Evolutionary conservation across 139 green algal genomes (phyloP).

Genomic region (Coelastrella sp.): DNA sequence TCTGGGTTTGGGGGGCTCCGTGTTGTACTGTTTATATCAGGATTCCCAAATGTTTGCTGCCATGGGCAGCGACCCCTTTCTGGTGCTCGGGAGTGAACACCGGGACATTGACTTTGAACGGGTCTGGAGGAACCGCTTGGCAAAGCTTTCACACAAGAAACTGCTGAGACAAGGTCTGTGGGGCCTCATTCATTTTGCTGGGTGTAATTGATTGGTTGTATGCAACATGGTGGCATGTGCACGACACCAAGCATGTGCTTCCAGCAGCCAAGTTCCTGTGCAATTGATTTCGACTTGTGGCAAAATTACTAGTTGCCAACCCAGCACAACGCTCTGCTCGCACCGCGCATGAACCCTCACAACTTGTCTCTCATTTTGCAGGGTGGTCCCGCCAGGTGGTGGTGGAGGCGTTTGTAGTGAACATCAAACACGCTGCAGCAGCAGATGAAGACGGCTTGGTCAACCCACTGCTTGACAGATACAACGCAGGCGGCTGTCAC

Average conservation of each 20-base stretch:
- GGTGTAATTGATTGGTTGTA: too few species aligned
- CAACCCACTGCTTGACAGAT: slow-evolving; percentile 65
- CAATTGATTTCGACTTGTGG: too few species aligned
- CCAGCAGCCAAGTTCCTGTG: too few species aligned
- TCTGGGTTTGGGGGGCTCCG: too few species aligned
- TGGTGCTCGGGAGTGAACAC: not conserved
- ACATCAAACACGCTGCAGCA: slow-evolving; percentile 58
- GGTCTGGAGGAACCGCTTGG: slow-evolving; percentile 7
- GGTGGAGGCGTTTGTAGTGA: slow-evolving; percentile 72
- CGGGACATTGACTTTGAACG: slow-evolving; percentile 37
- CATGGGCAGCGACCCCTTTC: slow-evolving; percentile 4
- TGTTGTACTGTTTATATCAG: too few species aligned
- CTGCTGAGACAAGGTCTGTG: not conserved
- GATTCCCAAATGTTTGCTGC: slow-evolving; percentile 24
- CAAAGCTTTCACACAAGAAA: not conserved
- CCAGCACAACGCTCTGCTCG: too few species aligned
- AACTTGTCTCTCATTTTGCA: slow-evolving; percentile 22
- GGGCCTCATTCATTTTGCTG: too few species aligned
- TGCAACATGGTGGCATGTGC: too few species aligned
- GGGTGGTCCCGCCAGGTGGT: slow-evolving; percentile 56
- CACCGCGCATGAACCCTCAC: too few species aligned
- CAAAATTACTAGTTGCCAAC: too few species aligned
- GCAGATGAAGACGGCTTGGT: slow-evolving; percentile 67
- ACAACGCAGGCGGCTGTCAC: slow-evolving; percentile 46
- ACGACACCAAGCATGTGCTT: too few species aligned